Evolutionary conservation across 306 rosid species (phyloP).

Genomic region (Corylus americana): DNA sequence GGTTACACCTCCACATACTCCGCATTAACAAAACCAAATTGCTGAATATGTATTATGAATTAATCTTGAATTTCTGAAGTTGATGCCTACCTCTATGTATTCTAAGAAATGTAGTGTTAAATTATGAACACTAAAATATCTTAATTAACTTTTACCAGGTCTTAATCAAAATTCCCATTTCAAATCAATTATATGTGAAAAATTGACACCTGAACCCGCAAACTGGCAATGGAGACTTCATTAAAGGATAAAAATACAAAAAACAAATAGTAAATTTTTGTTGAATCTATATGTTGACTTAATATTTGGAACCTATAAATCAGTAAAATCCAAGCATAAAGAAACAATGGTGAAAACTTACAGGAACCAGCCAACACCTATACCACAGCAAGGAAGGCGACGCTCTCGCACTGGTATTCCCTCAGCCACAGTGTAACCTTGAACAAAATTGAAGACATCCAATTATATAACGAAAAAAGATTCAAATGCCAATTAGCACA

Average conservation of each 20-base stretch:
- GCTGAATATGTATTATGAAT: background rate
- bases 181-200: background rate
- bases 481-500: no score
- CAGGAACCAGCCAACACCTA: constrained; percentile 88
- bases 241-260: background rate
- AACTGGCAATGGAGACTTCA: background rate
- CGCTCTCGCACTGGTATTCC: constrained; percentile 80
- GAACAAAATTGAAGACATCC: constrained; percentile 22
- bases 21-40: background rate
- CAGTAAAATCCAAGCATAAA: background rate
- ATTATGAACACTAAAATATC: background rate
- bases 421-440: constrained; percentile 86
- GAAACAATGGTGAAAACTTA: constrained; percentile 43
- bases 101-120: background rate
- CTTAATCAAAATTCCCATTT: background rate
- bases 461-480: background rate
- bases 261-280: background rate
- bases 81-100: background rate
- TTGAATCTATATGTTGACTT: background rate
- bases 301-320: background rate
- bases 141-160: background rate
- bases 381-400: constrained; percentile 92
- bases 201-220: background rate
- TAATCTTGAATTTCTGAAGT: background rate
- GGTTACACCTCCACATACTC: background rate